Evolutionary conservation across 2,329 filamentous ascomycete species (phyloP).

Genomic region (Sporothrix brasiliensis): DNA sequence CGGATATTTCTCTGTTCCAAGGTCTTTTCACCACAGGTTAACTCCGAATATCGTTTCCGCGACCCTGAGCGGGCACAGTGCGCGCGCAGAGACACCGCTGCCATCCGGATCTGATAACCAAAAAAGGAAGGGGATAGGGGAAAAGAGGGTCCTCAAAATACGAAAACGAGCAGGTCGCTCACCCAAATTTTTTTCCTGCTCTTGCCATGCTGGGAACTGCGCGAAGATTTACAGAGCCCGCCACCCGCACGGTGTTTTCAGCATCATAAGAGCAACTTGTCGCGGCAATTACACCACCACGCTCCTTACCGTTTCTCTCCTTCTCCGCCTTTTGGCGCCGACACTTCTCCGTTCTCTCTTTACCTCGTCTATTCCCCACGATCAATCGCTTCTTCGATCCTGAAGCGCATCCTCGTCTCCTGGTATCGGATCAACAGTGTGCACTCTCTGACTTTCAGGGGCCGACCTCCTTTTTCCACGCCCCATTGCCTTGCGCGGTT

Average conservation of each 20-base stretch:
- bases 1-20: slow-evolving; percentile 26
- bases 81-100: neutral
- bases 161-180: slow-evolving; percentile 29
- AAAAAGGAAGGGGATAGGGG: slow-evolving; percentile 13
- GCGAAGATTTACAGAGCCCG: slow-evolving; percentile 27
- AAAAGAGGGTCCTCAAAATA: slow-evolving; percentile 24
- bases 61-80: slow-evolving; percentile 23
- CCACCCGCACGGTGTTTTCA: slow-evolving; percentile 24
- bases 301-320: neutral
- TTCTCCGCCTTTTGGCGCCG: slow-evolving; percentile 19
- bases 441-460: neutral
- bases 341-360: slow-evolving; percentile 6
- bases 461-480: slow-evolving; percentile 2
- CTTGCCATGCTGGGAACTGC: slow-evolving; percentile 15
- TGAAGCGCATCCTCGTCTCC: slow-evolving; percentile 2
- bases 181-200: slow-evolving; percentile 16
- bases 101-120: slow-evolving; percentile 21
- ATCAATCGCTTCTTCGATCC: neutral
- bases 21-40: slow-evolving; percentile 5
- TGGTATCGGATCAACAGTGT: slow-evolving; percentile 1
- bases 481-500: slow-evolving; percentile 9
- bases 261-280: slow-evolving; percentile 27
- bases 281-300: slow-evolving; percentile 22
- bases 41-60: slow-evolving; percentile 24
- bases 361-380: neutral